Percentiles rank a stretch among this genome's conserved stretches.
Evolutionary conservation across 805 yeast genomes (phyloP).

Genomic region (Candida golubevii): DNA sequence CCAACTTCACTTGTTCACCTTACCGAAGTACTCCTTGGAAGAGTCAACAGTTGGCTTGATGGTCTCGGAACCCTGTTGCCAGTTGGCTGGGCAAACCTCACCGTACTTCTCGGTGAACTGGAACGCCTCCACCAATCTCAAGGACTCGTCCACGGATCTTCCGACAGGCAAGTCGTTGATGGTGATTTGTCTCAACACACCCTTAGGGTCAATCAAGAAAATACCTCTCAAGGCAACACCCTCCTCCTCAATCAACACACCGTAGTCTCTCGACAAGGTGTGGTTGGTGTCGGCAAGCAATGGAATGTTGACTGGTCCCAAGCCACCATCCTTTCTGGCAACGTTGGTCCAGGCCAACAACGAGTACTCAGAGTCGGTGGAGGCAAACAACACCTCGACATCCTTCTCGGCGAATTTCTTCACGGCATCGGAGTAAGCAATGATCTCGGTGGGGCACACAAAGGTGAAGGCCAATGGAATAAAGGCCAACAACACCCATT

Average conservation of each 20-base stretch:
- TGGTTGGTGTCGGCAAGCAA: slow-evolving; percentile 96
- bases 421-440: slow-evolving; percentile 96
- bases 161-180: slow-evolving; percentile 99
- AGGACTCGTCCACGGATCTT: slow-evolving; percentile 96
- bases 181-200: slow-evolving; percentile 92
- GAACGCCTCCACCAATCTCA: slow-evolving; percentile 98
- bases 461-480: slow-evolving; percentile 99
- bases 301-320: slow-evolving; percentile 93
- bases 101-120: slow-evolving; percentile 99
- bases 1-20: slow-evolving; percentile 45
- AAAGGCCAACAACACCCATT: slow-evolving; percentile 96
- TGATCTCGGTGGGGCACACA: slow-evolving; percentile 98
- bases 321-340: slow-evolving; percentile 96
- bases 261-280: slow-evolving; percentile 90
- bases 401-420: slow-evolving; percentile 84
- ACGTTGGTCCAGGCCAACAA: slow-evolving; percentile 97
- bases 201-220: slow-evolving; percentile 96
- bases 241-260: slow-evolving; percentile 93
- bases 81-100: slow-evolving; percentile 99
- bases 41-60: slow-evolving; percentile 46
- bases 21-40: slow-evolving; percentile 29
- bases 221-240: slow-evolving; percentile 98
- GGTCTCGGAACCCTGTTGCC: slow-evolving; percentile 87
- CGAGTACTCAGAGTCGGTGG: slow-evolving; percentile 98
- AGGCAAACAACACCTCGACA: slow-evolving; percentile 88